Conservation (phyloP, 305 asterid species). For the Fraxinus nigra region DNA sequence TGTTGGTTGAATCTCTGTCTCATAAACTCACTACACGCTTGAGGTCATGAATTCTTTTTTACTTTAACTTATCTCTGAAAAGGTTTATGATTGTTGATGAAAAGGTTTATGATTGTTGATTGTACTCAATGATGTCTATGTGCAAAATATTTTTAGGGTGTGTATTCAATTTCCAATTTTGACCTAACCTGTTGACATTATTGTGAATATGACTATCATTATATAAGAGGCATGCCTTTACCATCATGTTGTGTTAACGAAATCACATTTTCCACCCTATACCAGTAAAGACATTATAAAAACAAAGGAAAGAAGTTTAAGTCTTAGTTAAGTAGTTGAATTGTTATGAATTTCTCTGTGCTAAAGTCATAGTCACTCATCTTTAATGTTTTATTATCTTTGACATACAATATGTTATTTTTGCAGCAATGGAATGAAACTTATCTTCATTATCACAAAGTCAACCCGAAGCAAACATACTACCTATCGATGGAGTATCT, state of each 20-base stretch:
- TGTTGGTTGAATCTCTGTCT: not conserved
- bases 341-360: constrained; percentile 21
- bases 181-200: not conserved
- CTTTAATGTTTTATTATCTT: constrained; percentile 2
- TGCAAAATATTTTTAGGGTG: not conserved
- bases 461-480: constrained; percentile 95
- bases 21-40: not conserved
- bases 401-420: constrained; percentile 1
- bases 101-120: not conserved
- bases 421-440: constrained; percentile 98
- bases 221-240: not conserved
- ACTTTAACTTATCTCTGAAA: not conserved
- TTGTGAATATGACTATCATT: not conserved
- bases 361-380: constrained; percentile 7
- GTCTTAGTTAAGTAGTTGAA: not conserved
- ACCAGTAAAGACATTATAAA: not conserved
- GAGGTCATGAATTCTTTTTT: not conserved
- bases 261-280: not conserved
- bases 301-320: not conserved
- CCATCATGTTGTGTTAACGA: not conserved
- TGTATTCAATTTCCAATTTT: not conserved
- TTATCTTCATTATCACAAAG: constrained; percentile 78
- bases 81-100: not conserved
- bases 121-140: not conserved
- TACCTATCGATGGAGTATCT: constrained; percentile 98